A percentile compares a stretch with the other conserved stretches of the same genome.
Evolutionary conservation across 2,329 filamentous ascomycete species (phyloP).

Genomic region (Aquanectria penicillioides): DNA sequence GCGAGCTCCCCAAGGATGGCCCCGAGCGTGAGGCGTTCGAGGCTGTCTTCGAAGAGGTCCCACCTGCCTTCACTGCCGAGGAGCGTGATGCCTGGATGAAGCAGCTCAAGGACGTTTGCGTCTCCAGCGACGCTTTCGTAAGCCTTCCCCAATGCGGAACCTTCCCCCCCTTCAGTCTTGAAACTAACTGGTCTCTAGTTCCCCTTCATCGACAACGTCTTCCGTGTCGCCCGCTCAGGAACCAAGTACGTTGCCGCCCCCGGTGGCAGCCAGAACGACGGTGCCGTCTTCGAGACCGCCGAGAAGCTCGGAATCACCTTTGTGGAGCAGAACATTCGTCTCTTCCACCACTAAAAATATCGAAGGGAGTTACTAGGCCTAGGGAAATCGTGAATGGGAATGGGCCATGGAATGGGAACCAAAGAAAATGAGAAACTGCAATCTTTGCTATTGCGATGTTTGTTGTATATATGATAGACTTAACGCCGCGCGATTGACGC

Average conservation of each 20-base stretch:
- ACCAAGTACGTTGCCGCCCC: slow-evolving; percentile 97
- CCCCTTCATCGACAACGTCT: slow-evolving; percentile 98
- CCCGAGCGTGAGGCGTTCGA: slow-evolving; percentile 89
- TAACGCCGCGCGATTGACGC: slow-evolving; percentile 31
- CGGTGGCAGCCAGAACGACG: slow-evolving; percentile 87
- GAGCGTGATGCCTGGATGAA: slow-evolving; percentile 88
- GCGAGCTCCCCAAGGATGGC: slow-evolving; percentile 84
- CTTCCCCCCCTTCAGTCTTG: not conserved
- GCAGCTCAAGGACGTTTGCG: slow-evolving; percentile 83
- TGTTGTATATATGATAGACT: slow-evolving; percentile 38
- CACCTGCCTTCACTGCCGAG: slow-evolving; percentile 80
- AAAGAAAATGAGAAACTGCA: slow-evolving; percentile 3
- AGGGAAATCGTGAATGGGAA: not conserved
- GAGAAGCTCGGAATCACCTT: slow-evolving; percentile 76
- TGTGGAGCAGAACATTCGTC: slow-evolving; percentile 90
- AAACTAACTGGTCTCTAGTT: slow-evolving; percentile 67
- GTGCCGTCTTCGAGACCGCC: slow-evolving; percentile 84
- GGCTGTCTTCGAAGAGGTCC: slow-evolving; percentile 89
- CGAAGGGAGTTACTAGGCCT: not conserved
- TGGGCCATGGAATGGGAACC: not conserved
- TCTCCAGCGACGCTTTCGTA: slow-evolving; percentile 96
- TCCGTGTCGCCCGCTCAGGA: slow-evolving; percentile 87
- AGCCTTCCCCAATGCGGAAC: slow-evolving; percentile 50
- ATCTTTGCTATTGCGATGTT: slow-evolving; percentile 26
- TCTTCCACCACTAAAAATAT: slow-evolving; percentile 86